These are phyloP conservation scores for Asterochloris erici DNA, from an alignment of 139 green algal species.

Conservation along the genomic window DNA sequence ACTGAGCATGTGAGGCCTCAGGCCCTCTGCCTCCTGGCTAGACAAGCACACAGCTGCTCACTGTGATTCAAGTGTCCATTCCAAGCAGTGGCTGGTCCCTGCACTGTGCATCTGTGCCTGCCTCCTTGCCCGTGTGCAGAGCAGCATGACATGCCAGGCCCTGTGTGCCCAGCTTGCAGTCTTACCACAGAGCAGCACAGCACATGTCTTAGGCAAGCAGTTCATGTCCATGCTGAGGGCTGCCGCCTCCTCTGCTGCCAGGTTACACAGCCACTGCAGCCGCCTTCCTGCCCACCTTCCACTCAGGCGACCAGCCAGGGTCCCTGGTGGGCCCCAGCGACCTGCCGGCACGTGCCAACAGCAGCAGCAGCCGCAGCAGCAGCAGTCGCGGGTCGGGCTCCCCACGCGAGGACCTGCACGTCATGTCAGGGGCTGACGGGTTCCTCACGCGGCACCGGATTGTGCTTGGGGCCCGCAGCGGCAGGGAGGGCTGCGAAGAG, in stretches of 20 bases:
- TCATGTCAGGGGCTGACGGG: not conserved
- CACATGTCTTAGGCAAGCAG: not conserved
- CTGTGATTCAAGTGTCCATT: too few relatives aligned
- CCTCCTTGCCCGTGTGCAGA: not conserved
- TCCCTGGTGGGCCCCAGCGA: too few relatives aligned
- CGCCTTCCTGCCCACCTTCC: slow-evolving; percentile 1
- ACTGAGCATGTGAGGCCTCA: too few relatives aligned
- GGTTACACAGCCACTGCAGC: slow-evolving; percentile 16
- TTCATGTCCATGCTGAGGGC: too few relatives aligned
- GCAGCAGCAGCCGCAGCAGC: not conserved
- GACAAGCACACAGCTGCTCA: too few relatives aligned
- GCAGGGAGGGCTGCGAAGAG: not conserved
- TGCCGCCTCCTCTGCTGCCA: not conserved
- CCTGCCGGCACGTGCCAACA: not conserved
- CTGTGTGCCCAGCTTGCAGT: not conserved
- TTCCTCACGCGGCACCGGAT: slow-evolving; percentile 24
- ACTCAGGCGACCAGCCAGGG: not conserved
- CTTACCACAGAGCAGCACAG: not conserved
- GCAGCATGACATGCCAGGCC: not conserved
- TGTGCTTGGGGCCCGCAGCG: not conserved
- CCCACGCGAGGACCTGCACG: slow-evolving; percentile 20
- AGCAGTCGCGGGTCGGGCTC: not conserved
- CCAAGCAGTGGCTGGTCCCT: not conserved
- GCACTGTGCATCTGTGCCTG: not conserved
- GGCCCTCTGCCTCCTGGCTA: too few relatives aligned